These are phyloP conservation scores for Candida ficus DNA, from an alignment of 805 yeast genomes.

Conservation along the genomic window DNA sequence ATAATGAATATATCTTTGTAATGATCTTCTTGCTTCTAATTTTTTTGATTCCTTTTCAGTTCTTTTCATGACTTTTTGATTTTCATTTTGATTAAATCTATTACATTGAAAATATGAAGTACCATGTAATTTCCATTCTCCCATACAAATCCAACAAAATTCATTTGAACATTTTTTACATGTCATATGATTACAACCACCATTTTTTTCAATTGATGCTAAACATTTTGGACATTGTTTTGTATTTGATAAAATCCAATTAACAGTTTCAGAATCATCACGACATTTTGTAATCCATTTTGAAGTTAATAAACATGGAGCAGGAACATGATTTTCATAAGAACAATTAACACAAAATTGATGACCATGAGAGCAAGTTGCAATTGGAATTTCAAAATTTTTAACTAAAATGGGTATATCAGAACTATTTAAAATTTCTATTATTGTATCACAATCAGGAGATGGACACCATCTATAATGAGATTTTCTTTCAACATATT, in stretches of 20 bases:
- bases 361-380: constrained; percentile 60
- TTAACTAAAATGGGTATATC: constrained; percentile 10
- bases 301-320: constrained; percentile 67
- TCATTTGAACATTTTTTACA: constrained; percentile 73
- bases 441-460: constrained; percentile 65
- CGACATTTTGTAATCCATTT: constrained; percentile 74
- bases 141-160: constrained; percentile 92
- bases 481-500: constrained; percentile 47
- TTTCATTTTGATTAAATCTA: constrained; percentile 36
- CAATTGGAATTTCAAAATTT: constrained; percentile 50
- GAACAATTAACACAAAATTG: constrained; percentile 77
- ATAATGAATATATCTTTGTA: constrained; percentile 68
- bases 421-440: constrained; percentile 29
- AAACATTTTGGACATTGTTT: constrained; percentile 82
- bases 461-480: constrained; percentile 77
- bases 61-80: constrained; percentile 17
- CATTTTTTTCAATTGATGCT: constrained; percentile 81
- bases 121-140: constrained; percentile 70
- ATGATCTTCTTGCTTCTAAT: constrained; percentile 37
- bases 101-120: constrained; percentile 63
- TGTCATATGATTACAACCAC: constrained; percentile 96
- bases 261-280: constrained; percentile 83
- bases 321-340: constrained; percentile 74
- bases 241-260: constrained; percentile 84
- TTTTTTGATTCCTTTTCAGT: constrained; percentile 32